These are phyloP conservation scores for Hortiboletus campestris DNA, from an alignment of 768 basidiomycete species.

Conservation along the genomic window DNA sequence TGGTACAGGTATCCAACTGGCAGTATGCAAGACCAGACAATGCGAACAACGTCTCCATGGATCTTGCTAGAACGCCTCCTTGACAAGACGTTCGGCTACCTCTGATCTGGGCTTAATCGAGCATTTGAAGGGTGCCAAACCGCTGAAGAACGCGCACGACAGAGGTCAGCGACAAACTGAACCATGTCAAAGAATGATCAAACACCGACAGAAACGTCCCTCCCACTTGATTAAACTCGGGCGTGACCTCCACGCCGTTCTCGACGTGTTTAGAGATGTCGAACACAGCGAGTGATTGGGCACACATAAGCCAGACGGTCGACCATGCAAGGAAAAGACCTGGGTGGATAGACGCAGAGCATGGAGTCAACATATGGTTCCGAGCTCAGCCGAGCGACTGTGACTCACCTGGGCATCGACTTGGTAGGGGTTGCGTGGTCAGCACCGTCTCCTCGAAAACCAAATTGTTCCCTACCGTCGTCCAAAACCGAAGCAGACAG, in stretches of 20 bases:
- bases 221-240: conserved; percentile 37
- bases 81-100: neutral
- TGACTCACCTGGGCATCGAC: conserved; percentile 9
- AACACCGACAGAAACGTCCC: conserved; percentile 1
- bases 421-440: neutral
- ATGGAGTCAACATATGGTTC: too few species aligned
- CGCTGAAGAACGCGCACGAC: neutral
- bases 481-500: conserved; percentile 13
- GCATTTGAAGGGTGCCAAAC: conserved; percentile 12
- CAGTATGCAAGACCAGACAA: too few species aligned
- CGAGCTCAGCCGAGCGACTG: too few species aligned
- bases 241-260: conserved; percentile 41
- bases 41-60: too few species aligned
- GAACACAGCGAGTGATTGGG: conserved; percentile 42
- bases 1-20: too few species aligned
- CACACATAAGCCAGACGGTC: conserved; percentile 22
- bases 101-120: conserved; percentile 10
- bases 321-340: conserved; percentile 25
- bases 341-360: neutral
- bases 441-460: neutral
- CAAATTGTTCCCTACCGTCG: neutral
- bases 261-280: conserved; percentile 39
- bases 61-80: neutral
- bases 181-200: neutral
- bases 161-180: neutral